These are phyloP conservation scores for Xerophyta viscosa DNA, from an alignment of 106 monocot genomes.

Conservation along the genomic window DNA sequence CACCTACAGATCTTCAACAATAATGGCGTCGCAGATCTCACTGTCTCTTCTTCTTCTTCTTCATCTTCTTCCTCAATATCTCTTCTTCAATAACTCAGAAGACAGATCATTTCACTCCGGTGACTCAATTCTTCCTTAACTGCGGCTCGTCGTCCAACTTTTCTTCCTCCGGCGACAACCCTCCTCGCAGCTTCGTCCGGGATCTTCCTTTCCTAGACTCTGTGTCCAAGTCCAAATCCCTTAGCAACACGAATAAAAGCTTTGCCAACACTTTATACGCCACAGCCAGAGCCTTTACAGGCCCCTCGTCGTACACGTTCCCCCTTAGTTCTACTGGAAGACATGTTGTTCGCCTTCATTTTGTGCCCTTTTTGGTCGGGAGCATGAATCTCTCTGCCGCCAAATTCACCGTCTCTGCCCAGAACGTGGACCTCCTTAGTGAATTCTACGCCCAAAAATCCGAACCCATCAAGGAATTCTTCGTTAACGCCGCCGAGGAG, in stretches of 20 bases:
- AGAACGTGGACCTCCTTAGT: not conserved
- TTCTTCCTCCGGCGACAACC: not conserved
- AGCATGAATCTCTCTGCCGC: constrained; percentile 25
- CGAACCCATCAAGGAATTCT: constrained; percentile 31
- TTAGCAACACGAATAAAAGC: constrained; percentile 8
- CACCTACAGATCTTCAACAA: not conserved
- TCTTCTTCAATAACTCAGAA: too few relatives aligned
- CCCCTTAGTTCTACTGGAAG: not conserved
- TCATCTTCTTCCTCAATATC: not conserved
- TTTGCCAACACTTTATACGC: constrained; percentile 18
- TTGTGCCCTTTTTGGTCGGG: constrained; percentile 26
- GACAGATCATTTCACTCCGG: too few relatives aligned
- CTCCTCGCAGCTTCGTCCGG: constrained; percentile 5
- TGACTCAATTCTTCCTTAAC: constrained; percentile 9
- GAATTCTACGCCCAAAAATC: not conserved
- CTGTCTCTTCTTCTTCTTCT: not conserved
- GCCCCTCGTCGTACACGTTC: constrained; percentile 26
- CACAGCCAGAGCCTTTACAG: constrained; percentile 29
- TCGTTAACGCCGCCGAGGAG: constrained; percentile 11
- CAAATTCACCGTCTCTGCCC: constrained; percentile 35
- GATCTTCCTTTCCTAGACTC: constrained; percentile 3
- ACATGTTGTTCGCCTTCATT: constrained; percentile 61
- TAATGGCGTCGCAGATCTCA: not conserved
- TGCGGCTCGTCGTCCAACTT: constrained; percentile 12
- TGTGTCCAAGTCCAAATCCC: constrained; percentile 1